phyloP scores from a whole-genome alignment of 208 protist species.

The Acanthamoeba quina region DNA sequence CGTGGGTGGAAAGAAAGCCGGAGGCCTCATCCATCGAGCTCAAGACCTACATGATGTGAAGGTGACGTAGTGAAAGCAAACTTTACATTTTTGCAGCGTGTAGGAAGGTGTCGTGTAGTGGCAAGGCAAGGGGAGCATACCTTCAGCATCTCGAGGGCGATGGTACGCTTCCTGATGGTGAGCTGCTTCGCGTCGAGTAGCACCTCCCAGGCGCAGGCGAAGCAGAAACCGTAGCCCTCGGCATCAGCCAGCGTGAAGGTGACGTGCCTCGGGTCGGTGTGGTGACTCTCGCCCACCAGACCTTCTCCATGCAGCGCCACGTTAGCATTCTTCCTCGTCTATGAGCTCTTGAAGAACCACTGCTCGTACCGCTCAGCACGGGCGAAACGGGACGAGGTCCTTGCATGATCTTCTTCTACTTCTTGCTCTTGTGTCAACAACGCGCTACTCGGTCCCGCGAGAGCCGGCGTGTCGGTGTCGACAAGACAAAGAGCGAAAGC shows the following conservation, averaged over 20 bases:
- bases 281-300: background rate
- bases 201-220: slow-evolving; percentile 16
- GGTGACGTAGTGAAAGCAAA: too few relatives aligned
- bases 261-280: background rate
- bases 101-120: background rate
- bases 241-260: background rate
- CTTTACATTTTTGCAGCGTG: background rate
- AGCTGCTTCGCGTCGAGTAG: background rate
- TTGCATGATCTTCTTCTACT: too few relatives aligned
- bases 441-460: too few relatives aligned
- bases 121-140: background rate
- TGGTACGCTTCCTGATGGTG: background rate
- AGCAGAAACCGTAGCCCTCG: slow-evolving; percentile 21
- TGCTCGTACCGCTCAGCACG: too few relatives aligned
- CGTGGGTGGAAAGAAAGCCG: background rate
- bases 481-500: too few relatives aligned
- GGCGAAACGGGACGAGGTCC: too few relatives aligned
- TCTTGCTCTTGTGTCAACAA: too few relatives aligned
- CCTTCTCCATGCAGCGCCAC: background rate
- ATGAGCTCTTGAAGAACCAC: too few relatives aligned
- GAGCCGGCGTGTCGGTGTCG: too few relatives aligned
- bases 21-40: background rate
- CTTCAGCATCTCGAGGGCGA: slow-evolving; percentile 6
- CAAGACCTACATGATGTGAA: background rate
- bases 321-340: too few relatives aligned